Base-by-base conservation (phyloP, 2,329 filamentous ascomycete species). In the Sclerotinia borealis region DNA sequence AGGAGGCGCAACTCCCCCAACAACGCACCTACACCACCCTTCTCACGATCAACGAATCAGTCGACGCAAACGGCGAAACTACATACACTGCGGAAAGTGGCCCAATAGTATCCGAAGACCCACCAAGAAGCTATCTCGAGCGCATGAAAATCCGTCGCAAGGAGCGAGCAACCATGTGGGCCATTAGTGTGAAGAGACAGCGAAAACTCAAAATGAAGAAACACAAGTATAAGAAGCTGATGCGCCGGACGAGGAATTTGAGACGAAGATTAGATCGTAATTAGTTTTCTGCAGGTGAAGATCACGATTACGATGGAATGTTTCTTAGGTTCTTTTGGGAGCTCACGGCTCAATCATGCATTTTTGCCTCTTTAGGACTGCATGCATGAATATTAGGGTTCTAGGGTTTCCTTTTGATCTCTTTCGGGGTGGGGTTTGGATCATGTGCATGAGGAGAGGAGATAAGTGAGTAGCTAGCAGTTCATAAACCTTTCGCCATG, bases 211-310 rank as follows among this genome's bases (percentile, higher is more conserved):
- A 92, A 86, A 99, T 99, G 93, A 99, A 99, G 90, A 99, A 98
- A 86, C 93, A 98, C 85, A 99, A 99, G 87, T 96, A 96, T 79
- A 98, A 97, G 92, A 99, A 99, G 86, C 82, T 98, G 70, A 92
- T 96, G 90, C 91, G 89, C 83, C 85, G 87, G 17, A 97, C 93
- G 74, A 86, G 93, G 76, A 93, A 91, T 75, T 77, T 92, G 80
- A 88, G 93, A 75, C 87, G 92, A 75, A 96, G 93, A 59, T 68
- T 74, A 66, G 73, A 74, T 67, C 70, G 73, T 64, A 74, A 72
- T 66, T 75, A 75, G 70, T n/a, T 25, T 19, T 39, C 19, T 41
- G 56, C 37, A 22, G 13, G 31, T 19, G n/a, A 47, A 63, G n/a
- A 47, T 31, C 15, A 58, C 5, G 54, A 47, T 58, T 15, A 34